Conservation (phyloP, 805 yeast genomes). For the Geotrichum ghanense region DNA sequence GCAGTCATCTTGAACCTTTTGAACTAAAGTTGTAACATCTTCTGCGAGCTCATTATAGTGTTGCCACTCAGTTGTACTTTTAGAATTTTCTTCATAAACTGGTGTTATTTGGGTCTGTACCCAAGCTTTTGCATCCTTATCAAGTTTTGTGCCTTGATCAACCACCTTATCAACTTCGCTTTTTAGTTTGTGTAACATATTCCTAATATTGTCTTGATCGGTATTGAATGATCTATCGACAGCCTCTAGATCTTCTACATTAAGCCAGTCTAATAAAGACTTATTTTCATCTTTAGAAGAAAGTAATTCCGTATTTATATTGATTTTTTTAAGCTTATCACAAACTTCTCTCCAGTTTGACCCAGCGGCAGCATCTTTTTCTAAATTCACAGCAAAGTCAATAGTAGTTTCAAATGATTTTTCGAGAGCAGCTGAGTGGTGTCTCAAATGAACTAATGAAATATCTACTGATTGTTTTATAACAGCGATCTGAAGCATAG, state of each 20-base stretch:
- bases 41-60: conserved; percentile 13
- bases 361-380: conserved; percentile 13
- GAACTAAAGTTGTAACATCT: conserved; percentile 17
- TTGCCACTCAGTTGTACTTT: conserved; percentile 5
- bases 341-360: conserved; percentile 13
- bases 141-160: conserved; percentile 8
- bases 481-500: conserved; percentile 9
- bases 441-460: conserved; percentile 17
- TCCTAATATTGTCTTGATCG: conserved; percentile 10
- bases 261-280: conserved; percentile 14
- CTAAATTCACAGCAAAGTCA: conserved; percentile 15
- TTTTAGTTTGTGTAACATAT: conserved; percentile 15
- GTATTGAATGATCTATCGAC: conserved; percentile 9
- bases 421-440: conserved; percentile 15
- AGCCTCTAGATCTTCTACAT: conserved; percentile 6
- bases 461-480: conserved; percentile 17
- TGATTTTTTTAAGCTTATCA: conserved; percentile 11
- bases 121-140: conserved; percentile 9
- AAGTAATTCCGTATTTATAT: conserved; percentile 1
- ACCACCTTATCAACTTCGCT: conserved; percentile 12
- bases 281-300: conserved; percentile 1
- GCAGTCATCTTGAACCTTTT: conserved; percentile 17
- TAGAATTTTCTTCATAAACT: conserved; percentile 4
- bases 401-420: conserved; percentile 15
- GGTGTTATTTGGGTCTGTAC: not conserved